Base-by-base conservation (phyloP, 768 basidiomycete species). In the Lentinula edodes region DNA sequence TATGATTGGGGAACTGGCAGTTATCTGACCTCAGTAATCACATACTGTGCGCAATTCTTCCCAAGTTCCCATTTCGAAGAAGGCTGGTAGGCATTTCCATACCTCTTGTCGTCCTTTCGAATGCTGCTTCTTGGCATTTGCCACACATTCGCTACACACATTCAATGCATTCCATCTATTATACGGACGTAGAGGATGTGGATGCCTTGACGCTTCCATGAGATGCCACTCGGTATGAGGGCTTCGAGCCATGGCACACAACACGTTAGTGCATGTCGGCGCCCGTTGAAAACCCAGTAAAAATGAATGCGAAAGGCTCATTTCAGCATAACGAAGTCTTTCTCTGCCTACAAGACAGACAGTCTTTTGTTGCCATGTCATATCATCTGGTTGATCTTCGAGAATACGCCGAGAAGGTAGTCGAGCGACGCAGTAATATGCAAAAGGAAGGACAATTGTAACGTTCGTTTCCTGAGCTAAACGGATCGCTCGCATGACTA, bases 341-440 rank as follows among this genome's bases (percentile, higher is more conserved):
- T 79, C 76, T 43, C 77, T 69, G 6, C 78, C 80, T 5, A 78
- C 72, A 52, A 80, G 72, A 60, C 73, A 72, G 36, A 76, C 63
- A 3, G 74, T 71, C 59, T 79, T 79, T 23, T 74, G 71, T 45
- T 70, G 64, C 78, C 78, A 79, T 2, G 74, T 71, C 4, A 80
- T 70, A 58, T 78, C 75, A 1, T 63, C 61, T 3, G 74, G 62
- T 3, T 74, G 66, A 50, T 76, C 72, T 28, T 73, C 68, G 54
- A 79, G 73, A 54, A 79, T 70, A 3, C 78, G 73, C 12, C 72
- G 69, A 35, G 75, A 70, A 12, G 72, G 70, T 62, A 78, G 74
- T 9, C 77, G 76, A 9, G 80, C 78, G 42, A 82, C 70, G 67
- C 79, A 79, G 68, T 83, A 83, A 66, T 75, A 82, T 0, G 78